These are phyloP conservation scores for Chalara sp. DNA, from an alignment of 2,329 filamentous ascomycete species.

Conservation along the genomic window DNA sequence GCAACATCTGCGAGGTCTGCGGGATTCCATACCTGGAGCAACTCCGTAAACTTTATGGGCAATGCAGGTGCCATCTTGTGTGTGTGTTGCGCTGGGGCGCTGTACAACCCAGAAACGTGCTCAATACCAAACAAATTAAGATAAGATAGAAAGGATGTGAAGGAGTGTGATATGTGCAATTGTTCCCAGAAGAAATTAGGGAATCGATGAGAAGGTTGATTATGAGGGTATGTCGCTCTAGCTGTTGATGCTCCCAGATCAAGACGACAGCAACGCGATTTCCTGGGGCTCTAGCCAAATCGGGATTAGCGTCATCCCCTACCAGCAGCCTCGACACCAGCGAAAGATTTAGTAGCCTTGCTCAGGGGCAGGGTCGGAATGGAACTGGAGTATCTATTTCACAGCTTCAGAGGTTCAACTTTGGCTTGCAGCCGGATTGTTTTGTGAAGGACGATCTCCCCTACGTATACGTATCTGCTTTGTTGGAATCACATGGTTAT, in stretches of 20 bases:
- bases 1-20: background rate
- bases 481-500: no score
- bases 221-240: slow-evolving; percentile 2
- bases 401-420: no score
- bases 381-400: no score
- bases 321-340: no score
- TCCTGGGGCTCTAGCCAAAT: no score
- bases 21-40: slow-evolving; percentile 62
- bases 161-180: slow-evolving; percentile 16
- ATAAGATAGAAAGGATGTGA: slow-evolving; percentile 8
- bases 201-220: slow-evolving; percentile 10
- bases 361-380: no score
- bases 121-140: slow-evolving; percentile 19
- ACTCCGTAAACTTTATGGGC: slow-evolving; percentile 90
- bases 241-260: background rate
- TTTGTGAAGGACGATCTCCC: no score
- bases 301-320: no score
- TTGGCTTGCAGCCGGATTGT: no score
- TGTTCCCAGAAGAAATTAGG: slow-evolving; percentile 13
- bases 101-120: slow-evolving; percentile 15
- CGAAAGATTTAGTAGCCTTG: no score
- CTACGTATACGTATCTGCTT: no score
- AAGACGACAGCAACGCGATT: no score
- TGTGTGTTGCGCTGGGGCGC: slow-evolving; percentile 20
- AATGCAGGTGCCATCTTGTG: slow-evolving; percentile 39